These are phyloP conservation scores for Paracamarosporium sp. DNA, from an alignment of 2,329 filamentous ascomycete genomes.

Conservation along the genomic window DNA sequence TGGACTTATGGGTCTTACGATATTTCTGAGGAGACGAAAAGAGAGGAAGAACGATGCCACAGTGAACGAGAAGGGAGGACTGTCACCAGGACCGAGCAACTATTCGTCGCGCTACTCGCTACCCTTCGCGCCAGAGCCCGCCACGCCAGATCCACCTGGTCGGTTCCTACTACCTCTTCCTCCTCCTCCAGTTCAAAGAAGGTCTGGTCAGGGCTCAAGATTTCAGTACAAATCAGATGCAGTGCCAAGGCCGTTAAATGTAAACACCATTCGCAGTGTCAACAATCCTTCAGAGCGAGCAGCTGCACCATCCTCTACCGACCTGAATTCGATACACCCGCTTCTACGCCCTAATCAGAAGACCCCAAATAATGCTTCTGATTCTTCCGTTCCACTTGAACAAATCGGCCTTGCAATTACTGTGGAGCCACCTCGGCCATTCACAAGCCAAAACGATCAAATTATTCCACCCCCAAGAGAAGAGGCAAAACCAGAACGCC, in stretches of 20 bases:
- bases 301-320: slow-evolving; percentile 2
- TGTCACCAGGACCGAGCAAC: slow-evolving; percentile 11
- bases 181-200: slow-evolving; percentile 20
- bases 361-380: slow-evolving; percentile 26
- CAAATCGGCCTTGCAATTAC: slow-evolving; percentile 48
- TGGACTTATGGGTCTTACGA: slow-evolving; percentile 45
- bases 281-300: background rate
- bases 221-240: background rate
- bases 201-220: slow-evolving; percentile 3
- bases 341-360: slow-evolving; percentile 29
- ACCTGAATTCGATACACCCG: slow-evolving; percentile 20
- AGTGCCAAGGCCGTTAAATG: background rate
- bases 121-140: slow-evolving; percentile 19
- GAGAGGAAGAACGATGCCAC: slow-evolving; percentile 32
- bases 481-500: slow-evolving; percentile 10
- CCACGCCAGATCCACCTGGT: slow-evolving; percentile 13
- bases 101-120: slow-evolving; percentile 31
- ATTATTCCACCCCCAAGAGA: slow-evolving; percentile 8
- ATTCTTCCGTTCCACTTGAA: slow-evolving; percentile 32
- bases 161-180: slow-evolving; percentile 23
- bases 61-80: slow-evolving; percentile 26
- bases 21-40: slow-evolving; percentile 42
- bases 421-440: slow-evolving; percentile 38
- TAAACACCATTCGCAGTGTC: background rate
- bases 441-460: slow-evolving; percentile 13